These are phyloP conservation scores for Chytriomyces sp. DNA, from an alignment of 192 early-diverging fungal genomes.

Conservation along the genomic window DNA sequence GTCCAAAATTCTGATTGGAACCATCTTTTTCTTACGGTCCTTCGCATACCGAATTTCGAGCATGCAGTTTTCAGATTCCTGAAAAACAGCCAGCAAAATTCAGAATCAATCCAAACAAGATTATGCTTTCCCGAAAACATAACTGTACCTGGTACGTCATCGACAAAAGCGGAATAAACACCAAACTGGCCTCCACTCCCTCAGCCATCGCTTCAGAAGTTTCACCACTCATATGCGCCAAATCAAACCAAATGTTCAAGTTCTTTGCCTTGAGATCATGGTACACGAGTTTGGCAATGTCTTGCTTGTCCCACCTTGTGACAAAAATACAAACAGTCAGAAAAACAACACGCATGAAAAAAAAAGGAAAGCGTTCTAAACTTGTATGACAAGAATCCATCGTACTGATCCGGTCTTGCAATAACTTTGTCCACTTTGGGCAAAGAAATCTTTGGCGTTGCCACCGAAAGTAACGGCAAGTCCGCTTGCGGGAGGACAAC, in stretches of 20 bases:
- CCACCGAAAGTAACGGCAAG: too few relatives aligned
- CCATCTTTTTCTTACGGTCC: constrained; percentile 10
- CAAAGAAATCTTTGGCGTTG: too few relatives aligned
- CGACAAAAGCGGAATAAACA: background rate
- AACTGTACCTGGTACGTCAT: background rate
- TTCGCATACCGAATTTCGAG: background rate
- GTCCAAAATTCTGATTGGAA: background rate
- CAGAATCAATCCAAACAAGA: too few relatives aligned
- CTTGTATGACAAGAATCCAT: too few relatives aligned
- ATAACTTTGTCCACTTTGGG: too few relatives aligned
- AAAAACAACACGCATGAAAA: too few relatives aligned
- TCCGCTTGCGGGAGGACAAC: too few relatives aligned
- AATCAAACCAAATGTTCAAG: constrained; percentile 12
- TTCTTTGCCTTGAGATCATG: constrained; percentile 10
- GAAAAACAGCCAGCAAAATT: too few relatives aligned
- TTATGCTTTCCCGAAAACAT: background rate
- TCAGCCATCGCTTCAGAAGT: constrained; percentile 1
- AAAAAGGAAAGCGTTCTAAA: too few relatives aligned
- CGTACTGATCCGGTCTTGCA: too few relatives aligned
- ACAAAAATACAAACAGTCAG: background rate
- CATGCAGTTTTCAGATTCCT: constrained; percentile 9
- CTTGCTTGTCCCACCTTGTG: background rate
- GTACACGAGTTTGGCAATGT: background rate
- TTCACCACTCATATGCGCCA: constrained; percentile 6
- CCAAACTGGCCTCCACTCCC: background rate